These are phyloP conservation scores for Marvania coccoides DNA, from an alignment of 139 green algal species.

Conservation along the genomic window DNA sequence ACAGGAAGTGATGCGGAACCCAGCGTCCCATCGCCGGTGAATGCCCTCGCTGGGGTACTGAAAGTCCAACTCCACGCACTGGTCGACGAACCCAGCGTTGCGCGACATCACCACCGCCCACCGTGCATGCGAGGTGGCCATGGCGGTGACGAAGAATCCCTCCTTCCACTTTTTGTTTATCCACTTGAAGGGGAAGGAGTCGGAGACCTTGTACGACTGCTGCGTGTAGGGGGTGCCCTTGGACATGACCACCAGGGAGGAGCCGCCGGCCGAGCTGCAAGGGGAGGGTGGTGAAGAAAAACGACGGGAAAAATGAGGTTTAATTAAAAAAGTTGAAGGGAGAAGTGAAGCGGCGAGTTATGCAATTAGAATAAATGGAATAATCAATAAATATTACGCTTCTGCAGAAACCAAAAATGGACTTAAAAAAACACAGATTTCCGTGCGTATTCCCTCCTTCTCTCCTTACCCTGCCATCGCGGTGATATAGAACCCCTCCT, in stretches of 20 bases:
- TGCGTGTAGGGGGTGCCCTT: slow-evolving; percentile 98
- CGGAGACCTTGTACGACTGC: slow-evolving; percentile 97
- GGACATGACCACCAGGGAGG: slow-evolving; percentile 84
- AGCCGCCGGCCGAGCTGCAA: slow-evolving; percentile 52
- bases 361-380: no score
- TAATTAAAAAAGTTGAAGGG: no score
- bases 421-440: no score
- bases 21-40: slow-evolving; percentile 91
- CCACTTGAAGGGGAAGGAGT: slow-evolving; percentile 99
- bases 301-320: no score
- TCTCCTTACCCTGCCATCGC: slow-evolving; percentile 88
- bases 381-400: no score
- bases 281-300: no score
- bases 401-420: no score
- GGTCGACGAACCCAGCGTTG: slow-evolving; percentile 94
- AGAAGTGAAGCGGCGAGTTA: no score
- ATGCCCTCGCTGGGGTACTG: slow-evolving; percentile 97
- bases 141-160: slow-evolving; percentile 98
- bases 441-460: no score
- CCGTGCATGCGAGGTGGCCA: slow-evolving; percentile 85
- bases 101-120: slow-evolving; percentile 99
- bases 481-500: slow-evolving; percentile 99
- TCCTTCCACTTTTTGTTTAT: slow-evolving; percentile 99
- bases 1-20: slow-evolving; percentile 94
- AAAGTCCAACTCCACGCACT: slow-evolving; percentile 99